Evolutionary conservation across 768 basidiomycete species (phyloP), one percentile per base, ranked within the genome.

Genomic region (Suillus brevipes): DNA sequence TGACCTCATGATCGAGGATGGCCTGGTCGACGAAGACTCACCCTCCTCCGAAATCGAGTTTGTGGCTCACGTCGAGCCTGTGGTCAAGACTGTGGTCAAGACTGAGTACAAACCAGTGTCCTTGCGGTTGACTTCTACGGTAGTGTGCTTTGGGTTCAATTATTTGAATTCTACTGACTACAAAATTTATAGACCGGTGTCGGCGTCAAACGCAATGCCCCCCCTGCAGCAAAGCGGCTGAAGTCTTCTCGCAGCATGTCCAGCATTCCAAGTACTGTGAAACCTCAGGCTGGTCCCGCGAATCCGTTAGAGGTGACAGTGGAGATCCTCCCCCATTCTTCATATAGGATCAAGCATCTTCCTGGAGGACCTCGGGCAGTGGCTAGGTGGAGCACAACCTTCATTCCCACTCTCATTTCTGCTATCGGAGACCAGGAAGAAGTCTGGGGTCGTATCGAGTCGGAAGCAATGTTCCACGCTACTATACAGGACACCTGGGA

Each of bases 401-500:
- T 47, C 45, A 47, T 47, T 1, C 45, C 45, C 2, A 47, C 45
- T 47, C 45, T 47, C 47, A 49, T 49, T 49, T 49, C 47, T 5
- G 5, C n/a, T 12, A 49, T 49, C 1, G 47, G 47, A 49, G 47
- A 49, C 13, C 47, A 49, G 12, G 47, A 49, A 13, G 47, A 49
- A 49, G 47, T 49, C 12, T 49, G 47, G 47, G 47, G 23, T 23
- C 23, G 1, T 6, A 12, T 23, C 4, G 23, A 49, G 47, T 47
- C 3, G n/a, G n/a, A 49, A 49, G 12, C 12, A 0, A 0, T 23
- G 2, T 47, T 47, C 45, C n/a, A 13, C 1, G 47, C 2, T 49
- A 49, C 47, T 49, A 5, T 49, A 13, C 47, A 49, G 47, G 47
- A 49, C 47, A 49, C 47, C 37, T 66, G 57, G 25, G 45, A 67